Base-by-base conservation (phyloP, 179 eudicot species). In the Nepenthes alata region DNA sequence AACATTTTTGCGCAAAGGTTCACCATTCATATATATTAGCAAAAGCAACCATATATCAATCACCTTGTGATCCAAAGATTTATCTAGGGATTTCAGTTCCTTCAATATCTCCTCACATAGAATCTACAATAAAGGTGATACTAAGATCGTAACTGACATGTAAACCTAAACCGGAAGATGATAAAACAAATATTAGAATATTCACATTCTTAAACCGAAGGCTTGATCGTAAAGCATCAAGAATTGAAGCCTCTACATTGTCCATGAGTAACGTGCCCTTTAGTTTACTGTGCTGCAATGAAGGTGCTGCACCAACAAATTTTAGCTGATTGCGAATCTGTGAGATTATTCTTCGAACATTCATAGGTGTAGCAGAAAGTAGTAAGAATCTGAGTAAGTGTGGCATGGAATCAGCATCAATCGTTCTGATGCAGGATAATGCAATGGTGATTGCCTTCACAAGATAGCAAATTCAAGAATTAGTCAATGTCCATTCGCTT, bases 1-100 rank as follows among this genome's bases (percentile, higher is more conserved):
- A 70, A 79, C 83, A 49, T 60, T 77, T 73, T 69, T 79, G 61
- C 72, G 79, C 69, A 82, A 66, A 58, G 80, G 64, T 38, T 77
- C 81, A 2, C 76, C 67, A 60, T 77, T 79, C 78, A 74, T 77
- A 67, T 71, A 77, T 64, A 82, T 59, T 12, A 82, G 79, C 41
- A 76, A 67, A 37, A 82, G 75, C 59, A 82, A 70, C 87, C 87
- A 82, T 57, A 82, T 68, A 60, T 82, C 87, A 61, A 82, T 79
- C 55, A 79, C 69, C 64, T 79, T 82, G 66, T 82, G 87, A 62
- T 79, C 76, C 54, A 49, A 68, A 63, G 72, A 64, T 70, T 60
- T 75, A 58, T 82, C 72, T 7, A 79, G 70, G 68, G 72, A 62
- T 57, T 77, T 77, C 63, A 82, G 57, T 66, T 79, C 87, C 67